phyloP scores from a whole-genome alignment of 148 eudicot genomes.

The Vaccinium corymbosum region DNA sequence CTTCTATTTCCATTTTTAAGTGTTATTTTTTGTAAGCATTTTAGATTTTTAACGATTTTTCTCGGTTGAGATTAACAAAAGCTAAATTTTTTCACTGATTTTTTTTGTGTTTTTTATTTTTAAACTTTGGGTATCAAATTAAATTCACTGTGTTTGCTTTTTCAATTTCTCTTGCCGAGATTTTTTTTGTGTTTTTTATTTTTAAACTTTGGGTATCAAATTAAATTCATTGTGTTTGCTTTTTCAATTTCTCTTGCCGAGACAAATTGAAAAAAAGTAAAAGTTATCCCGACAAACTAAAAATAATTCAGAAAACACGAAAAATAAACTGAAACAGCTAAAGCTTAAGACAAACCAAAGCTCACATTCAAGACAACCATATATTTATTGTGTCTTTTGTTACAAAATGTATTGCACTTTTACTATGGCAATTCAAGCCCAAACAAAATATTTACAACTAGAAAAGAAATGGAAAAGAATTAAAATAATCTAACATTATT shows the following conservation, averaged over 20 bases:
- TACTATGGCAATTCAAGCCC: neutral
- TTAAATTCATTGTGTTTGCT: no score
- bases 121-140: no score
- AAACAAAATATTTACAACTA: slow-evolving; percentile 7
- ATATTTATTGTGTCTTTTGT: neutral
- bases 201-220: no score
- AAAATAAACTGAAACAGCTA: no score
- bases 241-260: neutral
- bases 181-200: no score
- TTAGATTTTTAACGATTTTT: no score
- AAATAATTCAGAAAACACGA: neutral
- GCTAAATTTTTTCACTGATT: no score
- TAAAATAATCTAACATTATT: neutral
- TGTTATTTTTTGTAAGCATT: no score
- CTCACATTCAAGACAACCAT: neutral
- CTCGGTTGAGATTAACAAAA: no score
- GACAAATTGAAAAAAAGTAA: neutral
- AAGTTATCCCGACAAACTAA: neutral
- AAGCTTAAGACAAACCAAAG: neutral
- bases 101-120: no score
- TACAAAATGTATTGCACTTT: neutral
- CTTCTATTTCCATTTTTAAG: no score
- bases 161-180: neutral
- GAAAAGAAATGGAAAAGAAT: neutral
- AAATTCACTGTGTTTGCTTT: no score